Evolutionary conservation across 495 filamentous ascomycete species (phyloP), one percentile per base, ranked within the genome.

Genomic region (Elasticomyces elasticus): DNA sequence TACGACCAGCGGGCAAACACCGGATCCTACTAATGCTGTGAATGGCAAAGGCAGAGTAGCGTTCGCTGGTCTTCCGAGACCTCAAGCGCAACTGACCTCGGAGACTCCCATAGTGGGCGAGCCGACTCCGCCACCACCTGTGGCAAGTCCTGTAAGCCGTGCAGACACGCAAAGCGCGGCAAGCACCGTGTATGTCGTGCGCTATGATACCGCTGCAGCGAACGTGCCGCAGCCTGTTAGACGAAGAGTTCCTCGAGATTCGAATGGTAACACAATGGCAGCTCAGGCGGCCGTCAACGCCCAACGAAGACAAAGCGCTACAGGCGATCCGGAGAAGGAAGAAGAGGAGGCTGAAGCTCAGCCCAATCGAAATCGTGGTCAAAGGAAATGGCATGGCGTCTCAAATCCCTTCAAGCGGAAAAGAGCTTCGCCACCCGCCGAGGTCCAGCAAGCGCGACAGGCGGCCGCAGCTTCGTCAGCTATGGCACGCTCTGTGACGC

Each of bases 131-230:
- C 85, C 85, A 1, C 73, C 78, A 1, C 75, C 76, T n/a, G 75
- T 76, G 46, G 74, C 78, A 2, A 87, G 86, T 10, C 85, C 87
- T 1, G 69, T 87, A 53, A 90, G 85, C 62, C 76, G 85, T 51
- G 79, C 81, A n/a, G 86, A 94, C 59, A 86, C 84, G 1, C 78
- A 81, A 15, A 86, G 83, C 66, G 80, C 81, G 15, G 78, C 82
- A 41, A 92, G 87, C 67, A 95, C 89, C 2, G 79, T 92, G 13
- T 94, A 95, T 60, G 81, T 84, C 52, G 77, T 95, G 46, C 81
- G 83, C 43, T 89, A 94, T 63, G 85, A 91, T 56, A 78, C 86
- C n/a, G 75, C 83, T 42, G 80, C 58, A 74, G n/a, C n/a, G n/a
- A 48, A 57, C 41, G 44, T 19, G 4, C 51, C 51, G 19, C 60